These are phyloP conservation scores for Trypanosoma grayi DNA, from an alignment of 208 protist species.

Conservation along the genomic window DNA sequence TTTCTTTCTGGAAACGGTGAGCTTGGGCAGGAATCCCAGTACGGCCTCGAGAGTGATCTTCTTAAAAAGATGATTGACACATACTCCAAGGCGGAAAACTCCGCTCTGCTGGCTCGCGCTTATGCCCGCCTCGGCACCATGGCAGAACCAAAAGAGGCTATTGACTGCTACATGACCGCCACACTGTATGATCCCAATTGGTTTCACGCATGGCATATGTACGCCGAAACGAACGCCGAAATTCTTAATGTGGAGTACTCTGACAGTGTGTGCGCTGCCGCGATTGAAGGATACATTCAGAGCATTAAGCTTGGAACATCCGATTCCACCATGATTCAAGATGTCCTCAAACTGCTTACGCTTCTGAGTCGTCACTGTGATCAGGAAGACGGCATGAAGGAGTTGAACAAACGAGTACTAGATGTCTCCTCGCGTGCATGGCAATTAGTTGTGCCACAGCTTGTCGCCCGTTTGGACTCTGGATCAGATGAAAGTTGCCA, in stretches of 20 bases:
- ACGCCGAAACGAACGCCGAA: conserved; percentile 69
- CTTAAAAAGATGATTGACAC: conserved; percentile 85
- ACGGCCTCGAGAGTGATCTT: conserved; percentile 71
- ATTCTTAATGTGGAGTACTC: conserved; percentile 44
- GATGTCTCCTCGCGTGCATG: conserved; percentile 96
- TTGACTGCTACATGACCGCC: conserved; percentile 75
- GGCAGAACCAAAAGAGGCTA: conserved; percentile 42
- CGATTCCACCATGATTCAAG: conserved; percentile 91
- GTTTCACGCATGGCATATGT: conserved; percentile 84
- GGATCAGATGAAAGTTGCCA: conserved; percentile 85
- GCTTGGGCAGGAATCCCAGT: conserved; percentile 49
- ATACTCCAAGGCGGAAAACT: conserved; percentile 74
- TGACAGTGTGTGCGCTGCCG: conserved; percentile 60
- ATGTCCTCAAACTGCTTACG: conserved; percentile 98
- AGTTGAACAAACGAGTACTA: conserved; percentile 90
- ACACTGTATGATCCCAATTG: conserved; percentile 81
- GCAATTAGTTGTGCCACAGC: conserved; percentile 98
- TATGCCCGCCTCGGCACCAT: conserved; percentile 77
- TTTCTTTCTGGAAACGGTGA: conserved; percentile 67
- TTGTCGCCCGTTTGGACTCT: conserved; percentile 97
- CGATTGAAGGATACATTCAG: conserved; percentile 82
- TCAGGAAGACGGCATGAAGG: conserved; percentile 58
- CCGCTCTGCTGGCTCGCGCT: conserved; percentile 51
- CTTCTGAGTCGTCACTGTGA: conserved; percentile 95
- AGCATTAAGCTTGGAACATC: conserved; percentile 78